phyloP scores from a whole-genome alignment of 176 grass and related monocot species.

The Aegilops umbellulata region DNA sequence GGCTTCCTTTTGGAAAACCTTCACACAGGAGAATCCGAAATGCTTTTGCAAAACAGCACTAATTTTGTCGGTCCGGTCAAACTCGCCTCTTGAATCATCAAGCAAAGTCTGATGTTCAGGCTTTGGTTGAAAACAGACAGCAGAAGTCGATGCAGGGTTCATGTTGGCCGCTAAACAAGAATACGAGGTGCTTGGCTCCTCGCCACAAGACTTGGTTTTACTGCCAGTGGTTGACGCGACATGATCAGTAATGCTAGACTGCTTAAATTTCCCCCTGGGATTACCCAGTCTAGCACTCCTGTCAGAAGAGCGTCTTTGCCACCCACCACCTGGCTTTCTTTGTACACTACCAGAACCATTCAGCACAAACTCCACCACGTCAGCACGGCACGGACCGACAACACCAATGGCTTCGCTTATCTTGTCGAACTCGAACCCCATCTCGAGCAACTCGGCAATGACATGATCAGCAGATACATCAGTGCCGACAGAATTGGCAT shows the following conservation, averaged over 20 bases:
- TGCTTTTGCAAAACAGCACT: constrained; percentile 51
- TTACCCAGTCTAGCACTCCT: background rate
- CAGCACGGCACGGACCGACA: constrained; percentile 42
- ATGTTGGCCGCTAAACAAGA: constrained; percentile 26
- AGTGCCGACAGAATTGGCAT: background rate
- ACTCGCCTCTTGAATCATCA: background rate
- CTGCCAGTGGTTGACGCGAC: constrained; percentile 23
- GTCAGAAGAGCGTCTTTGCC: background rate
- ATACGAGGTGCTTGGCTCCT: constrained; percentile 22
- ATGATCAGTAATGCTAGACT: constrained; percentile 66
- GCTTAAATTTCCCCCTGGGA: constrained; percentile 41
- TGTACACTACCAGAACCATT: constrained; percentile 23
- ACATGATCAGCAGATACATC: constrained; percentile 47
- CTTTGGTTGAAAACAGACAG: background rate
- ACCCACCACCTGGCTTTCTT: background rate
- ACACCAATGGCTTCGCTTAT: constrained; percentile 56
- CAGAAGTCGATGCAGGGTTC: background rate
- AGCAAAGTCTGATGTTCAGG: background rate
- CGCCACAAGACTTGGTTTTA: constrained; percentile 11
- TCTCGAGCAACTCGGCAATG: constrained; percentile 75
- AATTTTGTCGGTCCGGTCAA: constrained; percentile 26
- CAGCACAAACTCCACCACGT: constrained; percentile 67
- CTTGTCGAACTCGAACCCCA: constrained; percentile 81
- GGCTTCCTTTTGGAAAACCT: constrained; percentile 80
- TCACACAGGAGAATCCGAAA: constrained; percentile 77